Percentiles rank a stretch among this genome's conserved stretches.
phyloP scores from a whole-genome alignment of 805 yeast genomes.

The Metschnikowia matae region DNA sequence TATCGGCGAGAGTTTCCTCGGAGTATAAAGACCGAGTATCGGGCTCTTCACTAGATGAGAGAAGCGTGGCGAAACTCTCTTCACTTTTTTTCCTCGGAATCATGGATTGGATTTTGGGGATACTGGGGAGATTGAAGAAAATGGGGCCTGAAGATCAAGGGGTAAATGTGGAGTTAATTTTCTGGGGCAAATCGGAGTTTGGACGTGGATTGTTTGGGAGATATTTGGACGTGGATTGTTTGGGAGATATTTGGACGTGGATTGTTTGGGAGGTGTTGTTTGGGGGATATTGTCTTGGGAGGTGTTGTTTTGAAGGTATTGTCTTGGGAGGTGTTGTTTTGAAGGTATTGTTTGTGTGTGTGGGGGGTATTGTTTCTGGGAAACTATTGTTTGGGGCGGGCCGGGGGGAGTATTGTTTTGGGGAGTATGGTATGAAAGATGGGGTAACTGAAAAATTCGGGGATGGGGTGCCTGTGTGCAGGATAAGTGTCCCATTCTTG shows the following conservation, averaged over 20 bases:
- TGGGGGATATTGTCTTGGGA: too few relatives aligned
- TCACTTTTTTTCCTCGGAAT: conserved; percentile 9
- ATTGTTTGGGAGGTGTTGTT: too few relatives aligned
- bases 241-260: too few relatives aligned
- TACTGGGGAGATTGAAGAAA: too few relatives aligned
- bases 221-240: too few relatives aligned
- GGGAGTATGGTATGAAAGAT: not conserved
- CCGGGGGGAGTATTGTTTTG: not conserved
- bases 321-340: too few relatives aligned
- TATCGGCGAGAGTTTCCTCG: conserved; percentile 15
- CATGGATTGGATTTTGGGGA: conserved; percentile 3
- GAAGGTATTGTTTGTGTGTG: too few relatives aligned
- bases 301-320: too few relatives aligned
- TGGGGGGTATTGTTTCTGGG: not conserved
- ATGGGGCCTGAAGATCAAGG: not conserved
- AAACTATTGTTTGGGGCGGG: too few relatives aligned
- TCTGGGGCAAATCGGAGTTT: not conserved
- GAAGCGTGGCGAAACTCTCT: conserved; percentile 12
- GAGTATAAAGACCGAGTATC: conserved; percentile 10
- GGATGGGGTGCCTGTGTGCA: conserved; percentile 5
- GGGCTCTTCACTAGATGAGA: conserved; percentile 2
- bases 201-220: too few relatives aligned
- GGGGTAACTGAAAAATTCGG: not conserved
- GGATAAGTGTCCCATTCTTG: not conserved
- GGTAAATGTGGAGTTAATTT: not conserved